Evolutionary conservation across 2,329 filamentous ascomycete species (phyloP), one percentile per base, ranked within the genome.

Genomic region (Alternaria gaisen): DNA sequence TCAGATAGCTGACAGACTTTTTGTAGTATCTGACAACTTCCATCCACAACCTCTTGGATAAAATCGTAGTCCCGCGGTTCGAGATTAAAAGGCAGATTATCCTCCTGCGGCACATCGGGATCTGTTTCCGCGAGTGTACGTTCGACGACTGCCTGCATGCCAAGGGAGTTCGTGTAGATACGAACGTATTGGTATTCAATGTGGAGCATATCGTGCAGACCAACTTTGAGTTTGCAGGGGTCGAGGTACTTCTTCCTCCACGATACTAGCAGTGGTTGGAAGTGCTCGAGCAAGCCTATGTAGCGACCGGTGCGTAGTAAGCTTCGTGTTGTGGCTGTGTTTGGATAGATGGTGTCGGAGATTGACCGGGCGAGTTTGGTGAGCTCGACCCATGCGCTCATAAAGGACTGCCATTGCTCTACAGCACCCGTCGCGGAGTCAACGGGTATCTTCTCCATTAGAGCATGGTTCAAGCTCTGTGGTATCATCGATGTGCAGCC

Each of bases 131-230:
- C 74, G n/a, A 84, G 74, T 1, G 81, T 82, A n/a, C 84, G 82
- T 60, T 87, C 85, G 3, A 86, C 84, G 3, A 87, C 82, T 3
- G 85, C 85, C 70, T 87, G 85, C 73, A 87, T 84, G 3, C 84
- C 84, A 6, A 87, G 79, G 0, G 80, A 81, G 47, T 83, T 83
- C 40, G 79, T 80, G 54, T 81, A 82, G 16, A 81, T 78, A 2
- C 79, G 70, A 2, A 80, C 75, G 48, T 81, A 81, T 32, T 82
- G 77, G 47, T 80, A 87, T 60, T 87, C 85, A 16, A 87, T 85
- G 14, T 82, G 82, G 0, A 87, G 76, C 61, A 83, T 82, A 42
- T 84, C 82, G 53, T 81, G 82, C 12, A 84, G 63, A 1, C 75
- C 74, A 6, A 74, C 71, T 50, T 76, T 76, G 26, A 79, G 71